A percentile compares a stretch with the other conserved stretches of the same genome.
Conservation (phyloP, 2,329 filamentous ascomycete genomes). For the Aspergillus aculeatinus region DNA sequence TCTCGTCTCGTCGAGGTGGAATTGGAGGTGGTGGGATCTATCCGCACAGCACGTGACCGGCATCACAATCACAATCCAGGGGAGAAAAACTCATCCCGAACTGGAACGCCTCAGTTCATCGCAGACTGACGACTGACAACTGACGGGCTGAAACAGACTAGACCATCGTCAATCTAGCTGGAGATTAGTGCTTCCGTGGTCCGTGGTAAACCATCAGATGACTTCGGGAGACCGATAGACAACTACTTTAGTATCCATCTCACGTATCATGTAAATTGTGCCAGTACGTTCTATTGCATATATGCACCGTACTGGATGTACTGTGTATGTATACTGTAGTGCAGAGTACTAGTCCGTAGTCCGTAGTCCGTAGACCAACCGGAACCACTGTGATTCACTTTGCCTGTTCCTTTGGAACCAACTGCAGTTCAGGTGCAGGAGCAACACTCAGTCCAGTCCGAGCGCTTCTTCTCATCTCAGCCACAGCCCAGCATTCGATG, state of each 20-base stretch:
- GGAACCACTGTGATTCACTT: no score
- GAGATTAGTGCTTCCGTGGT: no score
- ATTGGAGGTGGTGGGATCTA: neutral
- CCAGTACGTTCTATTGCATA: no score
- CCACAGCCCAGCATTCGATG: slow-evolving; percentile 15
- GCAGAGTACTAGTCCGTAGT: no score
- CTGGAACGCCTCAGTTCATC: neutral
- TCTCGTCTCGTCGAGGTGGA: neutral
- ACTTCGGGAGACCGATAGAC: no score
- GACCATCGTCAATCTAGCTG: no score
- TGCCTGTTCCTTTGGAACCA: neutral
- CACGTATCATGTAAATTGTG: no score
- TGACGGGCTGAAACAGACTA: neutral
- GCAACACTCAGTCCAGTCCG: slow-evolving; percentile 15
- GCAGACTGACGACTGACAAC: neutral
- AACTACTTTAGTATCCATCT: no score
- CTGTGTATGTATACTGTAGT: no score
- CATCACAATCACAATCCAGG: neutral
- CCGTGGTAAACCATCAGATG: no score
- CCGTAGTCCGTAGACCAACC: no score
- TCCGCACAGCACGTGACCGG: slow-evolving; percentile 1
- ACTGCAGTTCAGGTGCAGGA: neutral
- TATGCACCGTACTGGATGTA: no score
- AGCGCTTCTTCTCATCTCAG: slow-evolving; percentile 16
- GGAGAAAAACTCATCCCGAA: neutral